These are phyloP conservation scores for Backusella tarrabulga DNA, from an alignment of 192 early-diverging fungal genomes.

Conservation along the genomic window DNA sequence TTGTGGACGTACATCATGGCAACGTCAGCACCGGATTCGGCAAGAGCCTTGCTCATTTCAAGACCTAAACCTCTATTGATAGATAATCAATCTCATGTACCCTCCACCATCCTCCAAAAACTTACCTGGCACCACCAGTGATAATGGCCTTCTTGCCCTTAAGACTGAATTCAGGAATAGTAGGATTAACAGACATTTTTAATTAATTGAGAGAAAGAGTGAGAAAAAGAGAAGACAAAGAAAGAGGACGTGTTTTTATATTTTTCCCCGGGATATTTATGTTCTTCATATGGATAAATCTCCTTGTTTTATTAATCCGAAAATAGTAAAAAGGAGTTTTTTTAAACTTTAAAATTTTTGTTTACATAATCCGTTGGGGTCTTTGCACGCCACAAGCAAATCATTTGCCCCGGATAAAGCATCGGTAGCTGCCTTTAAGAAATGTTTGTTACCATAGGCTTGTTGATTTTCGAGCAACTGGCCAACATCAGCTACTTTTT, in stretches of 20 bases:
- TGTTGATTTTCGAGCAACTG: conserved; percentile 28
- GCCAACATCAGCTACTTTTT: conserved; percentile 21
- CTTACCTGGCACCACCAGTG: conserved; percentile 34
- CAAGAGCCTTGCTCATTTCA: conserved; percentile 34
- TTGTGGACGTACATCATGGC: conserved; percentile 36
- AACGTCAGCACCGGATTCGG: conserved; percentile 34
- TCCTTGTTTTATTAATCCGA: background rate
- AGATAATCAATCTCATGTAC: too few species aligned
- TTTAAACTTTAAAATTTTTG: conserved; percentile 2
- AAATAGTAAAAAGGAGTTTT: background rate
- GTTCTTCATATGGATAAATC: conserved; percentile 4
- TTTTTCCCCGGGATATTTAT: background rate
- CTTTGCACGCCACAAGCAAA: conserved; percentile 25
- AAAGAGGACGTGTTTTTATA: background rate
- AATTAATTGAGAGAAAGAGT: too few species aligned
- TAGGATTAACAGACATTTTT: background rate
- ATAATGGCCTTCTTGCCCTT: conserved; percentile 33
- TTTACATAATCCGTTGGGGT: conserved; percentile 11
- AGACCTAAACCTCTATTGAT: conserved; percentile 30
- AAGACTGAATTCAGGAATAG: conserved; percentile 29
- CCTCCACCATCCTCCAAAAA: too few species aligned
- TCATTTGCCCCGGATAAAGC: conserved; percentile 26
- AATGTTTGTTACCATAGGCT: conserved; percentile 17
- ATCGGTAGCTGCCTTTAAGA: conserved; percentile 27
- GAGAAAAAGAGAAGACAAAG: background rate